These are phyloP conservation scores for Metschnikowia lachancei DNA, from an alignment of 805 yeast genomes.

Conservation along the genomic window DNA sequence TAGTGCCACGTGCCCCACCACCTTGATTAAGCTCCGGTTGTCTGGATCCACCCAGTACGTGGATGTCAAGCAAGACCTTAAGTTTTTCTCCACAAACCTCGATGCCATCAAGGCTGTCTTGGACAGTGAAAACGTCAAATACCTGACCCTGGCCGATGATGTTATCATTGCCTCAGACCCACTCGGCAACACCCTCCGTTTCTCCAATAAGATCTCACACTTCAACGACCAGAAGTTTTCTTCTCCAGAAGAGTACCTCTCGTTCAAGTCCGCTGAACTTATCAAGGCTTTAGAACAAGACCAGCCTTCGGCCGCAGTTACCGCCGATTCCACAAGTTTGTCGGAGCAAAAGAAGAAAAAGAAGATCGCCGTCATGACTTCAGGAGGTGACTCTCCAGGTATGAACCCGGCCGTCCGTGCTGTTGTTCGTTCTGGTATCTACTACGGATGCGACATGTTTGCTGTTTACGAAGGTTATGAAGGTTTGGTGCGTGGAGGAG, in stretches of 20 bases:
- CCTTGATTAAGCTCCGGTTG: conserved; percentile 38
- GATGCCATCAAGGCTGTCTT: conserved; percentile 23
- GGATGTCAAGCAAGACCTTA: conserved; percentile 20
- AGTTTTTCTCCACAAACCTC: conserved; percentile 35
- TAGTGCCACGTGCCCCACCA: conserved; percentile 26
- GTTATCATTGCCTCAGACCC: conserved; percentile 28
- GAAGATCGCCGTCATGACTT: conserved; percentile 90
- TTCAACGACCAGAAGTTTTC: conserved; percentile 21
- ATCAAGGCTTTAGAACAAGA: conserved; percentile 15
- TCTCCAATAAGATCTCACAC: conserved; percentile 26
- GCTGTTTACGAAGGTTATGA: conserved; percentile 94
- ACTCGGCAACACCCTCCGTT: conserved; percentile 31
- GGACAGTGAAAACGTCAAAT: conserved; percentile 4
- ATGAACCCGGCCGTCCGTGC: conserved; percentile 97
- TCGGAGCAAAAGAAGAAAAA: conserved; percentile 12
- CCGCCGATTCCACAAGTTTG: background rate
- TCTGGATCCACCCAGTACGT: conserved; percentile 18
- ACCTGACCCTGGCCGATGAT: conserved; percentile 11
- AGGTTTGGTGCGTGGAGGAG: conserved; percentile 87
- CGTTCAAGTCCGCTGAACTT: conserved; percentile 24
- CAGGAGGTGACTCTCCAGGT: conserved; percentile 99
- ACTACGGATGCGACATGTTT: conserved; percentile 82
- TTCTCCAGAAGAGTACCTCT: conserved; percentile 30
- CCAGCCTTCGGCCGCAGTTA: background rate
- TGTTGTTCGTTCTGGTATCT: conserved; percentile 88